These are phyloP conservation scores for Rhodotorula paludigena DNA, from an alignment of 768 basidiomycete species.

Conservation along the genomic window DNA sequence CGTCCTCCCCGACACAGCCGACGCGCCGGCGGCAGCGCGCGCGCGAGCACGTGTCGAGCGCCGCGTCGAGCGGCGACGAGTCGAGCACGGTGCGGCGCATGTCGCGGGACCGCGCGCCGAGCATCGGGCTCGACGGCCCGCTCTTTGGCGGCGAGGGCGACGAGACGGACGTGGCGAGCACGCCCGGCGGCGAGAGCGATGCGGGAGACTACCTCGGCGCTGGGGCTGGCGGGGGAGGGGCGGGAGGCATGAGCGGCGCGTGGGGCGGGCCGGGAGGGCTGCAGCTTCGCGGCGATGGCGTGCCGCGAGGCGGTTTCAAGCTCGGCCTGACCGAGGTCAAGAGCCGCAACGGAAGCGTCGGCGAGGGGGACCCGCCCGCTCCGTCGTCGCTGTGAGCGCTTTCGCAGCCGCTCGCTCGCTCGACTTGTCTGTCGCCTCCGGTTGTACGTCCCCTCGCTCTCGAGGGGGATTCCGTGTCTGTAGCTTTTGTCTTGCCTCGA, in stretches of 20 bases:
- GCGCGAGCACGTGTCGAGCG: not conserved
- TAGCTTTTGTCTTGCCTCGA: not conserved
- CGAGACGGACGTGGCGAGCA: conserved; percentile 20
- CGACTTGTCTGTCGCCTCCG: not conserved
- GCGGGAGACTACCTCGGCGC: not conserved
- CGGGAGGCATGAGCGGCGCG: too few species aligned
- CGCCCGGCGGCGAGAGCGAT: conserved; percentile 16
- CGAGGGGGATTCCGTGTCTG: too few species aligned
- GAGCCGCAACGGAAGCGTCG: not conserved
- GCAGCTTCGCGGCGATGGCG: not conserved
- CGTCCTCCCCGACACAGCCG: too few species aligned
- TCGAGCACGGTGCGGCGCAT: conserved; percentile 3
- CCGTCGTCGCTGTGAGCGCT: too few species aligned
- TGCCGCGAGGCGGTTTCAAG: conserved; percentile 1
- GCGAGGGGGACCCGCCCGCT: too few species aligned
- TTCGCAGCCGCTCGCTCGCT: too few species aligned
- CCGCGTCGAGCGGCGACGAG: not conserved
- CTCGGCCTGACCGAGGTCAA: conserved; percentile 1
- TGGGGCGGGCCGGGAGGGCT: too few species aligned
- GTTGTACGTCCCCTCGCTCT: too few species aligned
- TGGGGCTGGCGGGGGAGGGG: too few species aligned
- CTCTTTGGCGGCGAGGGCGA: conserved; percentile 25
- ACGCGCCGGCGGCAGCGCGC: too few species aligned
- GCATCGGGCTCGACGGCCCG: conserved; percentile 32
- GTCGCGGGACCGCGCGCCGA: conserved; percentile 20